These are phyloP conservation scores for Croton setiger DNA, from an alignment of 441 rosid species.

Conservation along the genomic window DNA sequence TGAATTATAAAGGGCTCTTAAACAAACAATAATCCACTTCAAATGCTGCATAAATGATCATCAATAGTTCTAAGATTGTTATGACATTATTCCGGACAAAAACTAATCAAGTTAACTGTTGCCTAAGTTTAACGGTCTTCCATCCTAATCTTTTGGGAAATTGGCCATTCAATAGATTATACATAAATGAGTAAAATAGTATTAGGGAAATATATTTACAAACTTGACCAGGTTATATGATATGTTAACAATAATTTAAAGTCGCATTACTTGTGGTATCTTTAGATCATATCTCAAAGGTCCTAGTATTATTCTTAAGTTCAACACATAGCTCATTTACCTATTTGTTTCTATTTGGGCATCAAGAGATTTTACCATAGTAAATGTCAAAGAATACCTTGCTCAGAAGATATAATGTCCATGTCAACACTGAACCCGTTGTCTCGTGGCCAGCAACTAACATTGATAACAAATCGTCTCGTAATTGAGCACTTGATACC, in stretches of 20 bases:
- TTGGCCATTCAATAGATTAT: neutral
- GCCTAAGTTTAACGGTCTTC: neutral
- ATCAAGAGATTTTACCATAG: neutral
- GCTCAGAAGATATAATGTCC: constrained; percentile 92
- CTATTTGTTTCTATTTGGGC: neutral
- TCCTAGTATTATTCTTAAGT: neutral
- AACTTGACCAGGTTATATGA: neutral
- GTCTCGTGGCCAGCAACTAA: constrained; percentile 97
- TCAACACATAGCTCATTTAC: neutral
- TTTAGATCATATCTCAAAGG: neutral
- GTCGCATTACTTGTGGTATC: neutral
- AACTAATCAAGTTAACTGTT: neutral
- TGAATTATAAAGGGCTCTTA: neutral
- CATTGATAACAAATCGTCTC: constrained; percentile 92
- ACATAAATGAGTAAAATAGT: neutral
- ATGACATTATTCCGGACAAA: neutral
- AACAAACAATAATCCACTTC: neutral
- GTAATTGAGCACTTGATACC: constrained; percentile 80
- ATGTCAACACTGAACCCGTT: constrained; percentile 89
- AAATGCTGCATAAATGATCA: neutral
- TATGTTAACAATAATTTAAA: neutral
- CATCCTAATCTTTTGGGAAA: neutral
- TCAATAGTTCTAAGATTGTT: neutral
- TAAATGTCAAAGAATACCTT: constrained; percentile 50
- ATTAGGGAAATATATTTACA: neutral